Percentiles rank a stretch among this genome's conserved stretches.
phyloP scores from a whole-genome alignment of 2,329 filamentous ascomycete species.

The Ascochyta viciae-villosae region DNA sequence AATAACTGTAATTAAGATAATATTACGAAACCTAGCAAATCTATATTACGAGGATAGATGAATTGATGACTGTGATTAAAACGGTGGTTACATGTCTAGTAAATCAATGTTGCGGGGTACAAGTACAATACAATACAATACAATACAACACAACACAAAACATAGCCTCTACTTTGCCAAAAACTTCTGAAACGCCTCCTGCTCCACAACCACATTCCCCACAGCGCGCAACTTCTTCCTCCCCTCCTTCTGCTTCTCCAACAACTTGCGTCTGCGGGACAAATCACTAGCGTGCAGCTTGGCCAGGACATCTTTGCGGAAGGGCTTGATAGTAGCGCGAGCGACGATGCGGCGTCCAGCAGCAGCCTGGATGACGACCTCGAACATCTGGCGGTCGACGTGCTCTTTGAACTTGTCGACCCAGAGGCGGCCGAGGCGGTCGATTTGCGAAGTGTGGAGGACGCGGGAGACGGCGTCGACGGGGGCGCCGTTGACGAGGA shows the following conservation, averaged over 20 bases:
- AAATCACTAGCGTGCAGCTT: constrained; percentile 95
- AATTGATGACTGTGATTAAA: too few relatives aligned
- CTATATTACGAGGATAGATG: not conserved
- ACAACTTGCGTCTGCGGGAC: constrained; percentile 78
- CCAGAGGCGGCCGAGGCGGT: constrained; percentile 84
- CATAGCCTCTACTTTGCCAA: constrained; percentile 67
- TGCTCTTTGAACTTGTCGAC: constrained; percentile 97
- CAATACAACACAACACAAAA: not conserved
- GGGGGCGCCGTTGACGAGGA: constrained; percentile 90
- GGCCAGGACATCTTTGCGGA: constrained; percentile 90
- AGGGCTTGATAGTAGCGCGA: constrained; percentile 93
- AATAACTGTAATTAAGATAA: too few relatives aligned
- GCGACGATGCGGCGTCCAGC: constrained; percentile 84
- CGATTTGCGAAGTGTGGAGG: constrained; percentile 81
- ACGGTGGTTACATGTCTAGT: too few relatives aligned
- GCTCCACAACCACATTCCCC: constrained; percentile 93
- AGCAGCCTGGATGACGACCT: constrained; percentile 92
- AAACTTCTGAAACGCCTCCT: constrained; percentile 94
- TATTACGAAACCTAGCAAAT: too few relatives aligned
- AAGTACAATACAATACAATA: not conserved
- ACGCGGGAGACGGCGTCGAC: constrained; percentile 95
- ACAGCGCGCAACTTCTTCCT: constrained; percentile 84
- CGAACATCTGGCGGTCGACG: constrained; percentile 95
- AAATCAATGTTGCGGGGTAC: too few relatives aligned
- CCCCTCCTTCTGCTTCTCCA: constrained; percentile 97